Conservation (phyloP, 345 rosid species). For the Lepidium didymum region DNA sequence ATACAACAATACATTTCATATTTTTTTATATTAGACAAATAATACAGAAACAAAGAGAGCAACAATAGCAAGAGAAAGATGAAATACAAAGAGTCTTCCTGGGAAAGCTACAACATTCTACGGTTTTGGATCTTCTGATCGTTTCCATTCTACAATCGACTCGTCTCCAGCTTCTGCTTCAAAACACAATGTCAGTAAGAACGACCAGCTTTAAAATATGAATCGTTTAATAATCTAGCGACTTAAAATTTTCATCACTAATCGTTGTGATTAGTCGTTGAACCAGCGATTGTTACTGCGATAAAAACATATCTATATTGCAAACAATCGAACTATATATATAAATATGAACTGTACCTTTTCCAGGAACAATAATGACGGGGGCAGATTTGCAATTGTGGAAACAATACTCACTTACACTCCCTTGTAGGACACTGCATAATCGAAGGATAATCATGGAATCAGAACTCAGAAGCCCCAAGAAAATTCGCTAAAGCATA, state of each 20-base stretch:
- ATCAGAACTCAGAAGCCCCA: neutral
- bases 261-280: too few species aligned
- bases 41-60: neutral
- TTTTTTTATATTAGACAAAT: neutral
- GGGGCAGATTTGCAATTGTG: constrained; percentile 84
- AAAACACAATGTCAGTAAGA: neutral
- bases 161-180: constrained; percentile 35
- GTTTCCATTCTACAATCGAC: constrained; percentile 27
- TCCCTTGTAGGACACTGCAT: constrained; percentile 69
- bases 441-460: neutral
- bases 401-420: constrained; percentile 74
- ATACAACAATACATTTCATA: neutral
- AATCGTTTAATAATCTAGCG: too few species aligned
- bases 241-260: too few species aligned
- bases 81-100: neutral
- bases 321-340: too few species aligned
- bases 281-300: too few species aligned
- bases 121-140: constrained; percentile 16
- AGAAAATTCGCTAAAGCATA: neutral
- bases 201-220: too few species aligned
- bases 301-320: too few species aligned
- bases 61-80: neutral
- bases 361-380: constrained; percentile 65
- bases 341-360: constrained; percentile 39
- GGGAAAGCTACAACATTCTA: neutral